Base-by-base conservation (phyloP, 768 basidiomycete genomes). In the Boletus insuetus region DNA sequence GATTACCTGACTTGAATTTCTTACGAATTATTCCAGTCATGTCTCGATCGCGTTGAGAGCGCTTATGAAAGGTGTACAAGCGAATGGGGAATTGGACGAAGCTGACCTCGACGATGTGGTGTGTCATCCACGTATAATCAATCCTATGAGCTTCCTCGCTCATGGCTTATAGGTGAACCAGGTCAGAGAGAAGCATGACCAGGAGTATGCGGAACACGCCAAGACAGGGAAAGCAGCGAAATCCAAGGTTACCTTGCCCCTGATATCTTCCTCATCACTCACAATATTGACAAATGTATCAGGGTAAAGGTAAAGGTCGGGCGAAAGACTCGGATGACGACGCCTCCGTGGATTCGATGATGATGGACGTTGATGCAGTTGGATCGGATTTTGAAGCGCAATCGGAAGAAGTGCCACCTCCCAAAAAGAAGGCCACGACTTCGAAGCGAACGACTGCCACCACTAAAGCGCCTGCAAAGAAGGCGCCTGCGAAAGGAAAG, bases 51-150 rank as follows among this genome's bases (percentile, higher is more conserved):
- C 82, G 4, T 65, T 93, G 59, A 83, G 82, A 59, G 65, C 71
- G 4, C 74, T 92, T 52, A 81, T 89, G 77, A 85, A 82, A 55
- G 83, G 80, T 26, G 86, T 92, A 11, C 79, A 82, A 52, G 78
- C 80, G n/a, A 80, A 77, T 10, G 86, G 79, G 10, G 84, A 86
- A 8, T 58, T 87, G 13, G 83, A 82, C n/a, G 89, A 92, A 56
- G 85, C 85, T 16, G 84, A 84, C 19, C 70, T 94, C 9, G 88
- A 90, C 37, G 87, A 90, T 53, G 73, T 84, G 71, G 91, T 91
- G 55, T 16, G 81, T 74, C 34, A 16, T 37, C 24, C 24, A 14
- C 12, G 10, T 6, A 38, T 9, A 34, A 38, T 47, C 22, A 44
- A 16, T 34, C 20, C 11, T 20, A 26, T 19, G 11, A n/a, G 44